Conservation (phyloP, 1,284 basidiomycete species). For the Microbotryomycetes sp. region DNA sequence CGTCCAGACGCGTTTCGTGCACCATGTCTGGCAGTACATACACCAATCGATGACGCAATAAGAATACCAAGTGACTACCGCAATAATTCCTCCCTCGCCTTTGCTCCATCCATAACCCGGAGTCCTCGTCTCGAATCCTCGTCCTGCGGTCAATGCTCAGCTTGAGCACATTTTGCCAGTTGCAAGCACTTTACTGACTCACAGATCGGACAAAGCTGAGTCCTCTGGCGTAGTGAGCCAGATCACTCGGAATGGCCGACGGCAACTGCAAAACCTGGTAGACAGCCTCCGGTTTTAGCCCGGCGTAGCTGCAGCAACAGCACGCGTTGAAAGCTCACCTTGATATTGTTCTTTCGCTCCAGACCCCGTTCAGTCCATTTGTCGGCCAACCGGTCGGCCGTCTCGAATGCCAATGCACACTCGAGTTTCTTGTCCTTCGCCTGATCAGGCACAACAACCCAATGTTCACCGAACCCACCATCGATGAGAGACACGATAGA, state of each 20-base stretch:
- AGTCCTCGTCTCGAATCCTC: too few species aligned
- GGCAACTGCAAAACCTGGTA: conserved; percentile 19
- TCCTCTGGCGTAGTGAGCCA: conserved; percentile 11
- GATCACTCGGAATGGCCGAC: conserved; percentile 10
- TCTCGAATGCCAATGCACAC: conserved; percentile 1
- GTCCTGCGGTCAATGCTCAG: too few species aligned
- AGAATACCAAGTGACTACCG: neutral
- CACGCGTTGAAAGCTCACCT: too few species aligned
- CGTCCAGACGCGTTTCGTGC: neutral
- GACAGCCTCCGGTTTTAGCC: neutral
- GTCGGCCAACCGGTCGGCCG: conserved; percentile 2
- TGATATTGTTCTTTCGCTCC: conserved; percentile 6
- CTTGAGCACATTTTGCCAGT: neutral
- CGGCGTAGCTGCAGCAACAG: neutral
- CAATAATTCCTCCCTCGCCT: neutral
- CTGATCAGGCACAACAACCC: conserved; percentile 8
- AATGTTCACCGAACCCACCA: conserved; percentile 11
- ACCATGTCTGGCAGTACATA: neutral
- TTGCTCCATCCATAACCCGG: too few species aligned
- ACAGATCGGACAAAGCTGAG: conserved; percentile 8
- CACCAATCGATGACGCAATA: neutral
- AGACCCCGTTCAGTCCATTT: conserved; percentile 20
- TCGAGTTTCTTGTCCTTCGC: neutral
- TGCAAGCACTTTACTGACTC: neutral
- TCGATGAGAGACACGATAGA: neutral